Conservation (phyloP, 1,284 basidiomycete genomes). For the Tausonia pullulans region DNA sequence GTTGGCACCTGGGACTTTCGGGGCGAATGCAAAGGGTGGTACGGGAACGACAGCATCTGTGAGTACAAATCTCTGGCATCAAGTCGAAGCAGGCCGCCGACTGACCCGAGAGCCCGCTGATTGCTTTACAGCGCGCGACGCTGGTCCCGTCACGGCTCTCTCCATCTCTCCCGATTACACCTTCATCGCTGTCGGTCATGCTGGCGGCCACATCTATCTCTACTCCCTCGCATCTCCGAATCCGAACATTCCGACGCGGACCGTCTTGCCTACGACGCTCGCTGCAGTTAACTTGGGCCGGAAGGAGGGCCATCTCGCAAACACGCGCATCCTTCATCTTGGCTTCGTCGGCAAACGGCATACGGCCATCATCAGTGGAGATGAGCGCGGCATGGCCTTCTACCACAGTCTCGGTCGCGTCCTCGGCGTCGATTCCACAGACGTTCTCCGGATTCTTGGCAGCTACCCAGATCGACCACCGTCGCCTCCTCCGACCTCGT, state of each 20-base stretch:
- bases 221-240: slow-evolving; percentile 39
- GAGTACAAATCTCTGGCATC: slow-evolving; percentile 25
- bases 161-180: slow-evolving; percentile 90
- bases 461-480: slow-evolving; percentile 59
- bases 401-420: slow-evolving; percentile 93
- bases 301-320: slow-evolving; percentile 81
- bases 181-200: slow-evolving; percentile 80
- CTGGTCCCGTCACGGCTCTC: slow-evolving; percentile 78
- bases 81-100: not conserved
- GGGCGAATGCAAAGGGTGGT: slow-evolving; percentile 68
- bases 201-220: slow-evolving; percentile 71
- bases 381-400: slow-evolving; percentile 84
- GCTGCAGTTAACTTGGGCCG: slow-evolving; percentile 61
- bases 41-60: slow-evolving; percentile 59
- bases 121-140: slow-evolving; percentile 41
- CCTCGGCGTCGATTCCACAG: slow-evolving; percentile 87
- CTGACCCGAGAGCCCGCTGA: not conserved
- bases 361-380: slow-evolving; percentile 84
- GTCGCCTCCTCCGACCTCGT: slow-evolving; percentile 23
- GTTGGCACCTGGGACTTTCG: slow-evolving; percentile 81
- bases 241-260: slow-evolving; percentile 47
- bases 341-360: slow-evolving; percentile 89
- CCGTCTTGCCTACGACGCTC: slow-evolving; percentile 59
- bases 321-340: slow-evolving; percentile 74
- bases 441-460: slow-evolving; percentile 86